phyloP scores from a whole-genome alignment of 1,284 basidiomycete species.

The Sanghuangporus sanghuang region DNA sequence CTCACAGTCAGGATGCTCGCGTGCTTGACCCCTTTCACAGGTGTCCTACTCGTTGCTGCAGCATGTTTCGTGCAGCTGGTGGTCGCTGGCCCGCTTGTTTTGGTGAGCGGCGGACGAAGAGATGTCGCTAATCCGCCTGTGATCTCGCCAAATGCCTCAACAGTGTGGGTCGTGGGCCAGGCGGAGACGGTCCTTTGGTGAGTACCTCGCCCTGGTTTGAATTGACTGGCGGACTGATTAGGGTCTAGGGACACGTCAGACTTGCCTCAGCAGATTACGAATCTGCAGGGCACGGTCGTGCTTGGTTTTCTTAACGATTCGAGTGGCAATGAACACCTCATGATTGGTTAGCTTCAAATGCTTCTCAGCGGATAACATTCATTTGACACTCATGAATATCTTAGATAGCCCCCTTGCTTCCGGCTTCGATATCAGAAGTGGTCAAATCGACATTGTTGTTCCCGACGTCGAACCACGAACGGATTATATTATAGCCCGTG shows the following conservation, averaged over 20 bases:
- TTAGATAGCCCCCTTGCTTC: slow-evolving; percentile 39
- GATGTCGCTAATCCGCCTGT: slow-evolving; percentile 17
- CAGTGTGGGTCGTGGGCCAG: slow-evolving; percentile 14
- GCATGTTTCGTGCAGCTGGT: neutral
- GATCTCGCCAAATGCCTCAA: slow-evolving; percentile 14
- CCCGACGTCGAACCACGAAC: slow-evolving; percentile 28
- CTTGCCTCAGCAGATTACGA: slow-evolving; percentile 14
- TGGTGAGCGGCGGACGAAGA: neutral
- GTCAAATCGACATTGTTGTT: slow-evolving; percentile 30
- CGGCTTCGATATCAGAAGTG: slow-evolving; percentile 34
- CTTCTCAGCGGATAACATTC: neutral
- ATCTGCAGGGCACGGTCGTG: slow-evolving; percentile 11
- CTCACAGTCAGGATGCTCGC: slow-evolving; percentile 3
- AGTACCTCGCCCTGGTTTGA: neutral
- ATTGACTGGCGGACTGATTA: neutral
- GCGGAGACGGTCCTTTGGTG: slow-evolving; percentile 17
- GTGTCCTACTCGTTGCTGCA: slow-evolving; percentile 3
- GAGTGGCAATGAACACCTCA: slow-evolving; percentile 13
- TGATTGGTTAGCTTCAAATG: slow-evolving; percentile 8
- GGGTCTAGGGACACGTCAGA: slow-evolving; percentile 12
- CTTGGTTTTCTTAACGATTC: slow-evolving; percentile 18
- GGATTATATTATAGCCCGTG: slow-evolving; percentile 37
- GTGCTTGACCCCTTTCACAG: slow-evolving; percentile 4
- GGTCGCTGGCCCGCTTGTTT: slow-evolving; percentile 1
- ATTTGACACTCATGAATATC: neutral